Evolutionary conservation across 1,139 yeast genomes (phyloP), one percentile per base, ranked within the genome.

Genomic region (Scheffersomyces titani): DNA sequence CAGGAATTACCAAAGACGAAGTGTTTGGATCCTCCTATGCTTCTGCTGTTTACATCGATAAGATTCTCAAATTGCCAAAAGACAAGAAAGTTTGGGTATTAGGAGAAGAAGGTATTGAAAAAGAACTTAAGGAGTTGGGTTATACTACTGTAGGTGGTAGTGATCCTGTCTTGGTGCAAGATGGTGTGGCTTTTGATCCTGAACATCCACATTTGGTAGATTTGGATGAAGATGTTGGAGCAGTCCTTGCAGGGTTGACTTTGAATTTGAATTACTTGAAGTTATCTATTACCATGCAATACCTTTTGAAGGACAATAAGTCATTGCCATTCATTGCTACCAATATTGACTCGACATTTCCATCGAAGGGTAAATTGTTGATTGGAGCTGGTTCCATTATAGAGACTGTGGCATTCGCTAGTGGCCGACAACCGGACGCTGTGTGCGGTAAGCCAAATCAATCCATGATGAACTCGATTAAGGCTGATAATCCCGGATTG

Each of bases 331-430:
- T 92, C 70, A 80, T 96, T 62, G 98, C 98, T 36, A 94, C 99
- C n/a, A 94, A 94, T 70, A 89, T 90, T 52, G 99, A 94, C 70
- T 89, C 97, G 1, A 94, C 99, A 0, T 94, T 87, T 77, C 99
- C 99, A 5, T 85, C 90, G 57, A 88, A 90, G 70, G 97, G 97
- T 1, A 81, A 85, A 64, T 82, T 90, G 54, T 80, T 94, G 54
- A 96, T 97, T 30, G 99, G 99, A 21, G 98, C 99, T 1, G 99
- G 99, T 0, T 88, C 98, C 2, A 85, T 92, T 62, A 89, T 94
- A 52, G 91, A 92, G 61, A 82, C 93, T 0, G 86, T 92, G n/a
- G 84, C 90, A 4, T 86, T 76, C 62, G 88, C 96, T 18, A 78
- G 92, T 50, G 94, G 93, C 13, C 82, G 98, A 63, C 75, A 83